Evolutionary conservation across 257 asterid genomes (phyloP).

Genomic region (Pogostemon cablin): DNA sequence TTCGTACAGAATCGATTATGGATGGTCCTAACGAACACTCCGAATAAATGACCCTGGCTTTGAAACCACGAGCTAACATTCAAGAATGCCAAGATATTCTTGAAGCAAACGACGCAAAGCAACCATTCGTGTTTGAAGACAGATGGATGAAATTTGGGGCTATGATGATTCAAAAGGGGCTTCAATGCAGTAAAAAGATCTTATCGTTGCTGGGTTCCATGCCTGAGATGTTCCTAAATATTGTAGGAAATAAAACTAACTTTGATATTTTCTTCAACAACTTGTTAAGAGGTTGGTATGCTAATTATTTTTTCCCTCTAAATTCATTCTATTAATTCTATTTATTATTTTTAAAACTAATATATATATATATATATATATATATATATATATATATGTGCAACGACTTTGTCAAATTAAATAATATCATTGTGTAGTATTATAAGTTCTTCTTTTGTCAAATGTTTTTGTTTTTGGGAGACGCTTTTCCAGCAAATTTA

Average conservation of each 20-base stretch:
- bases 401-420: too few relatives aligned
- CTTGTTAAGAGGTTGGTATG: constrained; percentile 40
- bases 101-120: constrained; percentile 16
- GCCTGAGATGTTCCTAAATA: constrained; percentile 41
- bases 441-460: too few relatives aligned
- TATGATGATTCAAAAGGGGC: constrained; percentile 31
- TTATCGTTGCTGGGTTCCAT: constrained; percentile 29
- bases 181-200: constrained; percentile 20
- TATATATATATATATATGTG: too few relatives aligned
- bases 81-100: constrained; percentile 22
- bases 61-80: constrained; percentile 32
- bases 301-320: background rate
- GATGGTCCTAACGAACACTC: background rate
- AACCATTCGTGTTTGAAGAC: background rate
- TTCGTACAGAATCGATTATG: constrained; percentile 25
- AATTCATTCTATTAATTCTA: background rate
- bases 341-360: background rate
- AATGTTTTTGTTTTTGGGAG: too few relatives aligned
- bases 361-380: background rate
- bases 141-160: constrained; percentile 35
- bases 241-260: constrained; percentile 34
- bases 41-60: constrained; percentile 4
- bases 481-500: too few relatives aligned
- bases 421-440: too few relatives aligned
- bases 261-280: constrained; percentile 30